These are phyloP conservation scores for Barbarea vulgaris DNA, from an alignment of 345 rosid genomes.

Conservation along the genomic window DNA sequence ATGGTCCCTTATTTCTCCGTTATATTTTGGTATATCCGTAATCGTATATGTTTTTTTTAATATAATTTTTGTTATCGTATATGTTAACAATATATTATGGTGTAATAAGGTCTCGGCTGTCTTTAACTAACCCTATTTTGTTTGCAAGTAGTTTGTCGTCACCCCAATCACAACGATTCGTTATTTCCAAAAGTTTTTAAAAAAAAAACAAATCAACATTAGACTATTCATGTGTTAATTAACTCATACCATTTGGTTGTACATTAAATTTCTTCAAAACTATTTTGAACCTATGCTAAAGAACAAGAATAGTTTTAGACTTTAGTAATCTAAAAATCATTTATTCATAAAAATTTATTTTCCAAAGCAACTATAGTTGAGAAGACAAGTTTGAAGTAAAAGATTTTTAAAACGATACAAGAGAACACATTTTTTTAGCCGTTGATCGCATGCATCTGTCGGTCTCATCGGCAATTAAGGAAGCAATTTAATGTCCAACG, in stretches of 20 bases:
- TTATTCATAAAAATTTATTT: background rate
- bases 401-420: background rate
- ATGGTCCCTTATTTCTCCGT: constrained; percentile 17
- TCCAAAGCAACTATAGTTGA: background rate
- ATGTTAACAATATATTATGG: background rate
- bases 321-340: background rate
- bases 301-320: background rate
- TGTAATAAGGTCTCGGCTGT: background rate
- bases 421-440: background rate
- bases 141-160: background rate
- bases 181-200: background rate
- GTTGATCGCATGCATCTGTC: background rate
- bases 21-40: background rate
- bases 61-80: too few species aligned
- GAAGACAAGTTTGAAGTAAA: background rate
- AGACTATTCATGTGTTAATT: background rate
- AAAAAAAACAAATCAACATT: background rate
- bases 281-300: background rate
- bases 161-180: background rate
- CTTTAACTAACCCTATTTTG: background rate
- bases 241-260: background rate
- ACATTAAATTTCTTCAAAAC: background rate
- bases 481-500: background rate
- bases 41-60: too few species aligned
- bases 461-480: background rate